A percentile compares a stretch with the other conserved stretches of the same genome.
Evolutionary conservation across 2,329 filamentous ascomycete genomes (phyloP).

Genomic region (Leptosphaerulina australis): DNA sequence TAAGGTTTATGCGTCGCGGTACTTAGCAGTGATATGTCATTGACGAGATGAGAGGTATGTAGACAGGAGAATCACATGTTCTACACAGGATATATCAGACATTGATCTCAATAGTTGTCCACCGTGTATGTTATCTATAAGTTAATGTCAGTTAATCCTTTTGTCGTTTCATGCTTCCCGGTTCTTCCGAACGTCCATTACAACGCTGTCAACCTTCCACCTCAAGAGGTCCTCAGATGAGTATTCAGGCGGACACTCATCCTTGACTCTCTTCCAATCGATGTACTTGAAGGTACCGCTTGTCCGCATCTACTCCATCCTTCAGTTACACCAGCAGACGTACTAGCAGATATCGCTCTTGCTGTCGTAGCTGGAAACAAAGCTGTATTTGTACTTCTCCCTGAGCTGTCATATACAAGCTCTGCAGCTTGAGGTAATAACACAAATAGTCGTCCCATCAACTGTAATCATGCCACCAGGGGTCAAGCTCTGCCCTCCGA

Average conservation of each 20-base stretch:
- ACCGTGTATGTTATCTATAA: neutral
- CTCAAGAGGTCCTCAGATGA: no score
- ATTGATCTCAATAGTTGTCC: neutral
- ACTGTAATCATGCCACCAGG: slow-evolving; percentile 49
- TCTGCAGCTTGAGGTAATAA: slow-evolving; percentile 49
- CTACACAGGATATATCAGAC: no score
- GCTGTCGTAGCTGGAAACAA: slow-evolving; percentile 51
- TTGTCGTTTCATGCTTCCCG: no score
- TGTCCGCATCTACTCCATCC: slow-evolving; percentile 17
- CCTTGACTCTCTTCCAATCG: neutral
- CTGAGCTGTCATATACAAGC: slow-evolving; percentile 49
- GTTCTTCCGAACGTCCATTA: no score
- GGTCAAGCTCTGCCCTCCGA: slow-evolving; percentile 48
- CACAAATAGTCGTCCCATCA: slow-evolving; percentile 50
- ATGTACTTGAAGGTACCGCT: slow-evolving; percentile 2
- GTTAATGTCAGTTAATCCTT: no score
- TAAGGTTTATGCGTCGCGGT: neutral
- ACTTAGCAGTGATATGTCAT: slow-evolving; percentile 4
- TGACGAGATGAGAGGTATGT: neutral
- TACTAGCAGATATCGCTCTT: slow-evolving; percentile 11
- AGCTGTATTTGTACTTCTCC: slow-evolving; percentile 40
- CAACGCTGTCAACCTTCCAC: no score
- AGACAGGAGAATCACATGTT: neutral
- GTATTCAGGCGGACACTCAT: no score
- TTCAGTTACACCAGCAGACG: slow-evolving; percentile 23